phyloP scores from a whole-genome alignment of 164 flowering plant species.

The Malania oleifera region DNA sequence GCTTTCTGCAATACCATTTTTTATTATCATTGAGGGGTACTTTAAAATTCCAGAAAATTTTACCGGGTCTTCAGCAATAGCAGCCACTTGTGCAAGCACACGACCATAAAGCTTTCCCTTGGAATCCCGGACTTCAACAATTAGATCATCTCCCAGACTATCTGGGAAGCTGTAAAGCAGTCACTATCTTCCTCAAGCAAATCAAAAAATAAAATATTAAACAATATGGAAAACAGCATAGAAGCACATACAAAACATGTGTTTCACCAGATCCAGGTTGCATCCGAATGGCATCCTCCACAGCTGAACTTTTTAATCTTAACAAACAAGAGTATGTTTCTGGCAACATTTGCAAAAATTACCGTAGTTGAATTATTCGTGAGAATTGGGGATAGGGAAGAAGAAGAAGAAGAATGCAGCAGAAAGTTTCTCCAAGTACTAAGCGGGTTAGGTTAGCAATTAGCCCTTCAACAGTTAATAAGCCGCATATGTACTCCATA shows the following conservation, averaged over 20 bases:
- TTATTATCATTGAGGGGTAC: background rate
- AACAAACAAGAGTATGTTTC: conserved; percentile 70
- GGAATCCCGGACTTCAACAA: conserved; percentile 79
- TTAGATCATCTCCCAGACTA: conserved; percentile 79
- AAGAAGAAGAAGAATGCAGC: background rate
- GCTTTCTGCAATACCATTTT: conserved; percentile 8
- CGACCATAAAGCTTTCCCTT: conserved; percentile 79
- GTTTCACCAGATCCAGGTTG: conserved; percentile 92
- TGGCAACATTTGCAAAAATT: conserved; percentile 22
- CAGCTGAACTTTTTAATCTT: conserved; percentile 73
- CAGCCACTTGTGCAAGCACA: conserved; percentile 80
- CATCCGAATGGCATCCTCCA: conserved; percentile 69
- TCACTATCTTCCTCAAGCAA: conserved; percentile 12
- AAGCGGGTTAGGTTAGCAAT: background rate
- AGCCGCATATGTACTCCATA: too few species aligned
- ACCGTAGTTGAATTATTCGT: background rate
- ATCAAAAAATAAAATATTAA: background rate
- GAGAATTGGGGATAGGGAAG: conserved; percentile 1
- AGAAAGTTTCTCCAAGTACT: background rate
- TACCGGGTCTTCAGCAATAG: conserved; percentile 83
- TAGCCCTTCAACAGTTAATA: background rate
- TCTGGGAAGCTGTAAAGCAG: conserved; percentile 80
- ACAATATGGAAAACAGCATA: background rate
- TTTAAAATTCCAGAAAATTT: conserved; percentile 5
- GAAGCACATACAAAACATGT: conserved; percentile 76